phyloP scores from a whole-genome alignment of 805 yeast genomes.

The Hagleromyces aurorensis region DNA sequence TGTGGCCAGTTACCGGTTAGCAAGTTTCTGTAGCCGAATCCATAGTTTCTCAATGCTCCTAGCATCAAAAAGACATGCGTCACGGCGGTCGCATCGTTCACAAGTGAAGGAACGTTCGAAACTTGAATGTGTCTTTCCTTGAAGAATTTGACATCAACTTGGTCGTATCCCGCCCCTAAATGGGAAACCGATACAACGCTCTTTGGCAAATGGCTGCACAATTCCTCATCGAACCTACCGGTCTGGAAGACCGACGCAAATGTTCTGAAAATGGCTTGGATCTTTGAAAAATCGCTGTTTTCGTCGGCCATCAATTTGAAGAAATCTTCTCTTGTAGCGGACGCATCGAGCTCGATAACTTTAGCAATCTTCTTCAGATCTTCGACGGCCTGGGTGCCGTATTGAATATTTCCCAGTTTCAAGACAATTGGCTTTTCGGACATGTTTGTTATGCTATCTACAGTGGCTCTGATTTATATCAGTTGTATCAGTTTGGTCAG shows the following conservation, averaged over 20 bases:
- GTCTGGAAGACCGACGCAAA: constrained; percentile 44
- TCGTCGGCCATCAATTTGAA: constrained; percentile 27
- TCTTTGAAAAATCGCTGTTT: constrained; percentile 25
- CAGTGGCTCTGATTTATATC: too few species aligned
- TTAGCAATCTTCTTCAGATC: constrained; percentile 40
- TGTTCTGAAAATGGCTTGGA: constrained; percentile 42
- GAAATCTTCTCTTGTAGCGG: constrained; percentile 33
- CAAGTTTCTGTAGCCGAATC: constrained; percentile 46
- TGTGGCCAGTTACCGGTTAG: constrained; percentile 56
- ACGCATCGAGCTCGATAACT: constrained; percentile 39
- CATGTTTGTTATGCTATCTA: constrained; percentile 7
- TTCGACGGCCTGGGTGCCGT: constrained; percentile 63
- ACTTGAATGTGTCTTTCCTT: constrained; percentile 48
- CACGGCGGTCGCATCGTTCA: constrained; percentile 65
- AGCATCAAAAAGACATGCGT: constrained; percentile 56
- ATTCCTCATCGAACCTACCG: constrained; percentile 59
- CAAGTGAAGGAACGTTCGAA: constrained; percentile 60
- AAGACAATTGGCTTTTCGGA: constrained; percentile 48
- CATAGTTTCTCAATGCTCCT: constrained; percentile 62
- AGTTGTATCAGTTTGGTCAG: background rate
- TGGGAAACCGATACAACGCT: constrained; percentile 48
- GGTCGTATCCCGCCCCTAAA: constrained; percentile 74
- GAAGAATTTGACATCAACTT: constrained; percentile 50
- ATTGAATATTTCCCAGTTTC: constrained; percentile 52
- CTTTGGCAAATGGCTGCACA: constrained; percentile 46